These are phyloP conservation scores for Russula ochroleuca DNA, from an alignment of 768 basidiomycete genomes.

Conservation along the genomic window DNA sequence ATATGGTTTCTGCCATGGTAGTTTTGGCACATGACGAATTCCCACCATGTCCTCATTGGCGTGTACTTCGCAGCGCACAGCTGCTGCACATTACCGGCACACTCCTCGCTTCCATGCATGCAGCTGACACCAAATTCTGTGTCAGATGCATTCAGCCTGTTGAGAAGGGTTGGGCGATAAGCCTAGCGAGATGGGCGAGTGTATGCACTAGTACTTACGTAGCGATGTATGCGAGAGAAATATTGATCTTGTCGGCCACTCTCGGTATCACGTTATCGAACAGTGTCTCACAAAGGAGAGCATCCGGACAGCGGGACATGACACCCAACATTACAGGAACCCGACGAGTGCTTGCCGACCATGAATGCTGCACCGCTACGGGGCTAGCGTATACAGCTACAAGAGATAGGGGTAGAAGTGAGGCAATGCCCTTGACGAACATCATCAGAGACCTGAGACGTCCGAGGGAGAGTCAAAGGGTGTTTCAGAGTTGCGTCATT, in stretches of 20 bases:
- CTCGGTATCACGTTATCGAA: constrained; percentile 67
- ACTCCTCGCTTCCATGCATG: constrained; percentile 76
- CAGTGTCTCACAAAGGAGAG: constrained; percentile 70
- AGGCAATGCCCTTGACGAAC: background rate
- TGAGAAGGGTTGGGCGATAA: background rate
- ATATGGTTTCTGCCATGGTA: constrained; percentile 58
- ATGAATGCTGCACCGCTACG: constrained; percentile 13
- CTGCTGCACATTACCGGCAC: constrained; percentile 85
- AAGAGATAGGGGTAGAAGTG: background rate
- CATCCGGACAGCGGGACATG: constrained; percentile 78
- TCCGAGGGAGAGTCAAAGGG: background rate
- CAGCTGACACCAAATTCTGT: constrained; percentile 76
- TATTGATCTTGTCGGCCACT: constrained; percentile 59
- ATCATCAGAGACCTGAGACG: background rate
- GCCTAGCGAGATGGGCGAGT: background rate
- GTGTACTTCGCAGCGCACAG: constrained; percentile 70
- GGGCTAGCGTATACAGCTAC: background rate
- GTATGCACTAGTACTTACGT: constrained; percentile 45
- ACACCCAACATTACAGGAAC: constrained; percentile 55
- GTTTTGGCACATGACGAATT: constrained; percentile 79
- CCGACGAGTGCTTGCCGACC: constrained; percentile 33
- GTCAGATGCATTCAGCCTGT: constrained; percentile 60
- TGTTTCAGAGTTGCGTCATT: constrained; percentile 16
- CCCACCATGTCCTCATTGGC: constrained; percentile 64
- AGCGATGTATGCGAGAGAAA: constrained; percentile 71